Base-by-base conservation (phyloP, 78 protist genomes). In the Dictyostelium firmibasis region DNA sequence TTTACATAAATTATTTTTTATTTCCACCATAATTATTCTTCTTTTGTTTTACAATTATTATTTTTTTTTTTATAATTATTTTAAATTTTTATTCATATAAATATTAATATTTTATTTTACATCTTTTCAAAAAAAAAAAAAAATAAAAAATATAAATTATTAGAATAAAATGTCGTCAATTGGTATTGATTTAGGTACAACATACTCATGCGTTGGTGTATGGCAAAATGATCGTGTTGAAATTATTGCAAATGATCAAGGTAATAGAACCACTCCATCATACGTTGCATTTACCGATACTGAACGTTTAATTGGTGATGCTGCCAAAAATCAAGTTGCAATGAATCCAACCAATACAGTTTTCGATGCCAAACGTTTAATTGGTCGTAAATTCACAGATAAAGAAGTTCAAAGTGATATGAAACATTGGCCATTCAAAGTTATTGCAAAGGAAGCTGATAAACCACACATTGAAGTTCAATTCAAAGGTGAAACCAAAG, bases 161-260 rank as follows among this genome's bases (percentile, higher is more conserved):
- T 7, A 33, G 0, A 60, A 20, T 13, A 91, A 57, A 74, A 78
- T 75, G 86, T 91, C 97, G 13, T 50, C 85, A 29, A 91, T 98
- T 82, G 99, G 99, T 16, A 98, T 98, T 91, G 99, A 98, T 84
- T 93, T 98, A 23, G 99, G 99, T 11, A 98, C 99, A 27, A 98
- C 99, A 6, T 97, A 97, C 86, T 89, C 97, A 9, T 97, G 98
- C 38, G 98, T 98, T 20, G 99, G 99, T 74, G 98, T 99, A 44
- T 97, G 96, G 97, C 96, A 96, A 81, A 85, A 96, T 86, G 98
- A 96, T 53, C 93, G 97, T 60, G 99, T 98, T 43, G 99, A 97
- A 96, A 98, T 99, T 81, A 99, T 99, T 86, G 99, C 99, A 83
- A 99, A 99, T 97, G 99, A 99, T 91, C 99, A 98, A 96, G 99